Evolutionary conservation across 2,329 filamentous ascomycete species (phyloP).

Genomic region (Fusarium sp.): DNA sequence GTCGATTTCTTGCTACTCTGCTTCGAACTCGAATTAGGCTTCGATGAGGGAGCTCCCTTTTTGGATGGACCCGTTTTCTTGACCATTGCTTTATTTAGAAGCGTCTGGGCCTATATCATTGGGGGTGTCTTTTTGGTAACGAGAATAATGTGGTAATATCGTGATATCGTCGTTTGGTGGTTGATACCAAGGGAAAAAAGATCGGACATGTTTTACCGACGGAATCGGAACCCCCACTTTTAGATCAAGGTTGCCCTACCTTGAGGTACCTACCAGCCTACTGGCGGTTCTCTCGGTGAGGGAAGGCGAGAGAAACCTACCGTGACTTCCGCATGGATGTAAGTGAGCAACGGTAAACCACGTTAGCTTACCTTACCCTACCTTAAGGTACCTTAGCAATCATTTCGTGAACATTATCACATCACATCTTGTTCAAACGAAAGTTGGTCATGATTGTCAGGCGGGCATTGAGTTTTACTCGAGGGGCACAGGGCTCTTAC

Average conservation of each 20-base stretch:
- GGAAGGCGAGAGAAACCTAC: neutral
- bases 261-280: neutral
- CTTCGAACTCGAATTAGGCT: conserved; percentile 28
- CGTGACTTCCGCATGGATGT: conserved; percentile 7
- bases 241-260: conserved; percentile 22
- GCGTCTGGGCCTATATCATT: conserved; percentile 15
- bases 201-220: conserved; percentile 30
- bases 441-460: conserved; percentile 11
- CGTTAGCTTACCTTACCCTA: conserved; percentile 4
- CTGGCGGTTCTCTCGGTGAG: conserved; percentile 20
- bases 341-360: neutral
- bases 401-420: conserved; percentile 22
- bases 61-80: conserved; percentile 45
- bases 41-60: conserved; percentile 37
- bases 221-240: conserved; percentile 31
- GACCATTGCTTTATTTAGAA: conserved; percentile 42
- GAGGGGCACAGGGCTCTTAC: conserved; percentile 17
- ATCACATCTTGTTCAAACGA: conserved; percentile 19
- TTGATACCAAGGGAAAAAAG: conserved; percentile 21
- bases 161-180: conserved; percentile 15
- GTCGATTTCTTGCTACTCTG: conserved; percentile 38
- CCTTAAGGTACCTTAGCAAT: conserved; percentile 16
- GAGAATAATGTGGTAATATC: conserved; percentile 12
- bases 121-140: neutral
- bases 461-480: conserved; percentile 11